These are phyloP conservation scores for Lasiosphaeris hirsuta DNA, from an alignment of 495 filamentous ascomycete species.

Conservation along the genomic window DNA sequence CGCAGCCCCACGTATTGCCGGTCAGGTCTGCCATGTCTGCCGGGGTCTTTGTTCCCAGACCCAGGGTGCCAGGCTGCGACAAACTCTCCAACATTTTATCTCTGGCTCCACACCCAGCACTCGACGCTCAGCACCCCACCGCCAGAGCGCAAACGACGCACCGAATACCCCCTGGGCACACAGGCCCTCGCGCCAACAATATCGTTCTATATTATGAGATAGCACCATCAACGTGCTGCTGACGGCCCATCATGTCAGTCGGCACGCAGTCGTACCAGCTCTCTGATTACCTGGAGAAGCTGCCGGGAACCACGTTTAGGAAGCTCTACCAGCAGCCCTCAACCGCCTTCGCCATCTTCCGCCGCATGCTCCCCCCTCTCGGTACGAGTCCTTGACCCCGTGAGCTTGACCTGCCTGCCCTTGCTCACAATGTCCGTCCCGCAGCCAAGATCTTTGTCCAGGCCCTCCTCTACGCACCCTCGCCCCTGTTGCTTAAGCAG, in stretches of 20 bases:
- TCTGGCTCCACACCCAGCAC: neutral
- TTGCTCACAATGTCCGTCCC: conserved; percentile 12
- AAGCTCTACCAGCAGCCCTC: conserved; percentile 94
- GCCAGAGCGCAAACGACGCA: neutral
- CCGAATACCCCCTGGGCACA: neutral
- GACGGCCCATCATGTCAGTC: conserved; percentile 25
- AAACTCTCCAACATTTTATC: conserved; percentile 6
- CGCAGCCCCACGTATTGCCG: no score
- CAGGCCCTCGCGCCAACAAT: no score
- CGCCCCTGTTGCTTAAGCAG: conserved; percentile 67
- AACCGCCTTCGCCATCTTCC: conserved; percentile 90
- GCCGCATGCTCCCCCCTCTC: conserved; percentile 91
- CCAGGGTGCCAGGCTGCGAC: no score
- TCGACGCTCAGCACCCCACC: no score
- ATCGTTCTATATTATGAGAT: neutral
- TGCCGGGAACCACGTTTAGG: conserved; percentile 81
- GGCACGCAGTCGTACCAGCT: conserved; percentile 41
- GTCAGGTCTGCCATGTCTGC: no score
- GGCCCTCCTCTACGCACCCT: conserved; percentile 82
- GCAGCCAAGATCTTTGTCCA: conserved; percentile 93
- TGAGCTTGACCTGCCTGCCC: conserved; percentile 1
- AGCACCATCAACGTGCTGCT: conserved; percentile 3
- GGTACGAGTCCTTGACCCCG: conserved; percentile 49
- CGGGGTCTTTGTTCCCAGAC: neutral
- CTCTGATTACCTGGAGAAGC: conserved; percentile 85